Base-by-base conservation (phyloP, 176 grass and related monocot genomes). In the Bromus sterilis region DNA sequence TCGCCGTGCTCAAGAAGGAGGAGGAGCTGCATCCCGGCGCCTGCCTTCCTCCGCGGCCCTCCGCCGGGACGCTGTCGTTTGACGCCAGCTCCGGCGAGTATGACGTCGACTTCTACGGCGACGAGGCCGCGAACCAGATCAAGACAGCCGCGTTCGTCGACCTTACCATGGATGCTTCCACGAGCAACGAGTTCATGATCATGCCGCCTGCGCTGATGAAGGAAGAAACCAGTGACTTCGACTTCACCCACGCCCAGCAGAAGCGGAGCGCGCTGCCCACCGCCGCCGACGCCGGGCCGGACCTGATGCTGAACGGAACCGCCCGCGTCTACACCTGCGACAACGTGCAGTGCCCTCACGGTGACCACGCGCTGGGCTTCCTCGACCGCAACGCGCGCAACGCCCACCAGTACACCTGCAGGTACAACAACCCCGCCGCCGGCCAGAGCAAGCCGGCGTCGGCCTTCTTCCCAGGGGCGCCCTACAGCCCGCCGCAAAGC, bases 1-100 rank as follows among this genome's bases (percentile, higher is more conserved):
- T 94, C 60, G 85, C 89, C 11, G 89, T 97, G 21, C 67, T 97
- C 64, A 94, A 78, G 71, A 80, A 92, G 74, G 91, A 97, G 87
- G 94, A 97, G 71, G 94, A 94, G 12, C 78, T 88, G 46, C 89
- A 94, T 24, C 94, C 89, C 2, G 89, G 82, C 30, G 71, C 89
- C 0, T 60, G 42, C n/a, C 74, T 35, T 1, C 79, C 82, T 4
- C 81, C 68, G 30, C 42, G 73, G 4, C 66, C 85, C n/a, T 43
- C 65, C 21, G 58, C 71, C 4, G 43, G 76, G 2, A 66, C 65
- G 18, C 51, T 94, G 44, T 84, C 91, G 1, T 94, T 92, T 35
- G 67, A 80, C 69, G 79, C 71, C 71, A 82, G 51, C 73, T 77
- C 78, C 43, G 80, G 85, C 74, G 91, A 92, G 87, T 97, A 94